These are phyloP conservation scores for Gracilaria gracilis DNA, from an alignment of 23 red algal genomes.

Conservation along the genomic window DNA sequence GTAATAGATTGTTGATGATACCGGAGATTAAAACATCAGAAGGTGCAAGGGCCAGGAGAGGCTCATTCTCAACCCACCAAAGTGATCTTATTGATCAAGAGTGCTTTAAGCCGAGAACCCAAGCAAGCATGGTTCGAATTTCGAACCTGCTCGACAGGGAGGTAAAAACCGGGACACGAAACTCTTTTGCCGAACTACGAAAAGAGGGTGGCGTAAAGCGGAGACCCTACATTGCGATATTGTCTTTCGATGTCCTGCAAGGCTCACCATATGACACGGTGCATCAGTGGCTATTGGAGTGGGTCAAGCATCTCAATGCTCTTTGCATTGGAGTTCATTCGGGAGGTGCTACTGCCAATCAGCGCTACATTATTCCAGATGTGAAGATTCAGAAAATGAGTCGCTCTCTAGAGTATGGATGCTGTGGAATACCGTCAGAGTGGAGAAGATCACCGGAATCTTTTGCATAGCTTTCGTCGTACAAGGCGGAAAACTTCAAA, in stretches of 20 bases:
- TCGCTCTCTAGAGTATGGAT: too few relatives aligned
- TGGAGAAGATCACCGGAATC: background rate
- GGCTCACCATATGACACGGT: background rate
- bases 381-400: too few relatives aligned
- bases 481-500: constrained; percentile 19
- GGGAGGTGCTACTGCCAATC: too few relatives aligned
- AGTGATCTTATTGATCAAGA: too few relatives aligned
- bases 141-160: background rate
- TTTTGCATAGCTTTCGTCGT: background rate
- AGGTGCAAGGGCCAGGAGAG: too few relatives aligned
- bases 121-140: background rate
- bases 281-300: background rate
- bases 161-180: background rate
- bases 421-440: background rate
- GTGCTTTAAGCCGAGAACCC: background rate
- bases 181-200: background rate
- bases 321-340: background rate
- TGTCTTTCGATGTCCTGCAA: background rate
- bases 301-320: background rate
- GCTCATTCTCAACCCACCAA: too few relatives aligned
- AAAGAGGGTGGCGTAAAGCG: background rate
- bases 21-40: background rate
- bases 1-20: background rate
- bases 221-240: background rate
- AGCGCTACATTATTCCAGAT: too few relatives aligned